Conservation (phyloP, 345 rosid species). For the Ailanthus altissimus region DNA sequence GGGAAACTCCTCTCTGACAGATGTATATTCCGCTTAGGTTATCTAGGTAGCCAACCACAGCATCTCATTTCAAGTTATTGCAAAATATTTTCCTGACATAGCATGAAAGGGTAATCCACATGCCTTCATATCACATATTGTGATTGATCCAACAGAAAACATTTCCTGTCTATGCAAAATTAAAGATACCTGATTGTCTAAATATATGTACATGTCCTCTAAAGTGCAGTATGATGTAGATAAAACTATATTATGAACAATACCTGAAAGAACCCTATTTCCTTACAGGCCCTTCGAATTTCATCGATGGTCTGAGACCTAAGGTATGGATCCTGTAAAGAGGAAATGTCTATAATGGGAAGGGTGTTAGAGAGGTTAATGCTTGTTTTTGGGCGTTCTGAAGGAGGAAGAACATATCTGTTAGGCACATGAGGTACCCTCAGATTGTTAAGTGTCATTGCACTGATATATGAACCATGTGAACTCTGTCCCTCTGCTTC, state of each 20-base stretch:
- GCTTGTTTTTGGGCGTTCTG: slow-evolving; percentile 25
- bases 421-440: slow-evolving; percentile 29
- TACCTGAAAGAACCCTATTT: slow-evolving; percentile 39
- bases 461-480: slow-evolving; percentile 27
- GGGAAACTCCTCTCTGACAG: no score
- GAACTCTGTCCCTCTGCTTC: slow-evolving; percentile 12
- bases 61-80: no score
- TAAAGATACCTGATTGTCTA: background rate
- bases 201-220: background rate
- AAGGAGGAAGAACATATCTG: slow-evolving; percentile 36
- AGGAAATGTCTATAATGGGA: slow-evolving; percentile 37
- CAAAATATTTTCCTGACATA: no score
- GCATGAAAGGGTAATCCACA: no score
- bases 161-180: background rate
- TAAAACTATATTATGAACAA: background rate
- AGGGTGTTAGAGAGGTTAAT: slow-evolving; percentile 18
- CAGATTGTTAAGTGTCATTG: slow-evolving; percentile 28
- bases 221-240: background rate
- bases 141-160: background rate
- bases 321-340: slow-evolving; percentile 29
- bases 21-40: background rate
- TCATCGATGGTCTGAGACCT: slow-evolving; percentile 28
- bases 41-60: background rate
- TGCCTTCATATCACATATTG: no score
- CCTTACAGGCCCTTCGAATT: slow-evolving; percentile 34